Percentiles rank a stretch among this genome's conserved stretches.
phyloP scores from a whole-genome alignment of 495 filamentous ascomycete genomes.

The Aspergillus leporis region DNA sequence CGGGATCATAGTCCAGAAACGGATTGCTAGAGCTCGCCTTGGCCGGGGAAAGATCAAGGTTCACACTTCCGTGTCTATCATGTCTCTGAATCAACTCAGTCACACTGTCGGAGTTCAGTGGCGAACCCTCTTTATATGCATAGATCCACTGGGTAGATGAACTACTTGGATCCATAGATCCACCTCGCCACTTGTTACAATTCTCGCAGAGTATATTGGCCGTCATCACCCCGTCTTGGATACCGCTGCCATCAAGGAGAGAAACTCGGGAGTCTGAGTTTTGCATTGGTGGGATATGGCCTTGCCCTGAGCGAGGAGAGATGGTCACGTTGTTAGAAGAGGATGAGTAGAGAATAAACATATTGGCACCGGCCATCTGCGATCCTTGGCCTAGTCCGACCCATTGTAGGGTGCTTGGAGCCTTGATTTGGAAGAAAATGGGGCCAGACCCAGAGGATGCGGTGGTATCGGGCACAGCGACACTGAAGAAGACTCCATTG shows the following conservation, averaged over 20 bases:
- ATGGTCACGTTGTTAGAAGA: conserved; percentile 59
- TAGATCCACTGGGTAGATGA: conserved; percentile 63
- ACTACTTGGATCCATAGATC: conserved; percentile 43
- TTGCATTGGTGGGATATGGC: conserved; percentile 53
- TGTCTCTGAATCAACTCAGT: conserved; percentile 59
- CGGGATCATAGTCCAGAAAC: conserved; percentile 38
- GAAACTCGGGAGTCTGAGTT: conserved; percentile 51
- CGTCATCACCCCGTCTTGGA: conserved; percentile 52
- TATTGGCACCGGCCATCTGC: conserved; percentile 62
- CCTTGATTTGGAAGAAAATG: conserved; percentile 66
- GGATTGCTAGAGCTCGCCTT: conserved; percentile 56
- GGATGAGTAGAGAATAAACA: conserved; percentile 67
- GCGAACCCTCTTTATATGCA: conserved; percentile 57
- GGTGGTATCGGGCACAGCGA: conserved; percentile 34
- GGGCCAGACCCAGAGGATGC: conserved; percentile 29
- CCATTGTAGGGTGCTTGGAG: conserved; percentile 62
- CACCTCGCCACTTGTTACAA: conserved; percentile 58
- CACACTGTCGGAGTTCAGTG: conserved; percentile 54
- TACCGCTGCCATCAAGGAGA: conserved; percentile 62
- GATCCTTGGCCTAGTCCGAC: conserved; percentile 64
- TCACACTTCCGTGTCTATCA: conserved; percentile 48
- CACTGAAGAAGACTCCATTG: conserved; percentile 32
- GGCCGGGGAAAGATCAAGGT: conserved; percentile 56
- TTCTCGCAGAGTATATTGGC: conserved; percentile 64
- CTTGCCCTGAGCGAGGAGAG: conserved; percentile 58